Percentiles rank a stretch among this genome's conserved stretches.
Evolutionary conservation across 345 rosid species (phyloP).

Genomic region (Populus simonii): DNA sequence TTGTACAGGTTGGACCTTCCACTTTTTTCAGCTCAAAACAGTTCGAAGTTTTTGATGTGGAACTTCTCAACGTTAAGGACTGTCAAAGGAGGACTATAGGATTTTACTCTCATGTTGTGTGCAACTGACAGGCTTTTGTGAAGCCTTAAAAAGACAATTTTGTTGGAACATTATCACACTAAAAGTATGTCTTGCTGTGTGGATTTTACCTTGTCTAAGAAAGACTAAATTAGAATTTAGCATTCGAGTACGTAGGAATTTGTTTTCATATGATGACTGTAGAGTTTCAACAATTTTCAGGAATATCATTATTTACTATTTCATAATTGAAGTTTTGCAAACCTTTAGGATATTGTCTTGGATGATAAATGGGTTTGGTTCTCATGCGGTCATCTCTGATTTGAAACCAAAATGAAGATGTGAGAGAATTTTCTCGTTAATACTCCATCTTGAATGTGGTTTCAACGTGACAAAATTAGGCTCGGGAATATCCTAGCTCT

Average conservation of each 20-base stretch:
- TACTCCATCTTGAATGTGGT: background rate
- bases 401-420: background rate
- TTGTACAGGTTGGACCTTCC: conserved; percentile 81
- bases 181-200: background rate
- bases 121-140: conserved; percentile 40
- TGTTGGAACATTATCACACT: background rate
- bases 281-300: background rate
- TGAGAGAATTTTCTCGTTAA: background rate
- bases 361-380: background rate
- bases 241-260: background rate
- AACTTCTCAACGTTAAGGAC: conserved; percentile 64
- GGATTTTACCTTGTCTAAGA: background rate
- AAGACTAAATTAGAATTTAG: background rate
- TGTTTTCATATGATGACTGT: no score
- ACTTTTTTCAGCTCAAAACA: conserved; percentile 96
- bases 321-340: no score
- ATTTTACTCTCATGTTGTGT: conserved; percentile 89
- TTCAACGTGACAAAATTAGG: background rate
- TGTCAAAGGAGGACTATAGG: conserved; percentile 87
- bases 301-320: background rate
- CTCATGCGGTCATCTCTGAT: background rate
- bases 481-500: background rate
- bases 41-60: conserved; percentile 90
- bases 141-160: conserved; percentile 8
- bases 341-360: background rate